Base-by-base conservation (phyloP, 2,329 filamentous ascomycete genomes). In the Colletotrichum musae region DNA sequence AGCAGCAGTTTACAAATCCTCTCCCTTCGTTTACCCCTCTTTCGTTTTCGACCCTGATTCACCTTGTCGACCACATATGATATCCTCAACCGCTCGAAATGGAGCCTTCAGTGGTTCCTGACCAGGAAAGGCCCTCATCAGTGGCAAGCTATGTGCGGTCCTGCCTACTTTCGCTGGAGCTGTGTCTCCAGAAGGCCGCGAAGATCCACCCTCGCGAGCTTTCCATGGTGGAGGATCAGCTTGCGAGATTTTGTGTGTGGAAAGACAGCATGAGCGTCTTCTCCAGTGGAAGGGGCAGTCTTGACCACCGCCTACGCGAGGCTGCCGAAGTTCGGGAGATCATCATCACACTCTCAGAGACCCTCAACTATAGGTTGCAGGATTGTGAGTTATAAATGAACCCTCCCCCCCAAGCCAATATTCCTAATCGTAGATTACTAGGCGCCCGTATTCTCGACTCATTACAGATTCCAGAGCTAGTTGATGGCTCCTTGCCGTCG, bases 171-270 rank as follows among this genome's bases (percentile, higher is more conserved):
- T 16, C 51, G 2, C 36, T 54, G 7, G 9, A 54, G 5, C 32
- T 36, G 10, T 36, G 51, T 6, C 26, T 39, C n/a, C 6, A 54
- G n/a, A 54, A 36, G 51, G 51, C 51, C 12, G 26, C 28, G 1
- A 24, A 36, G 5, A 6, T 54, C 1, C 51, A 68, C 36, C 51
- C 70, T 2, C 60, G 61, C 9, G 56, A 69, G 41, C 26, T 64
- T 1, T 64, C 64, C 10, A 24, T 58, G 24, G 67, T 74, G 2
- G 72, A 74, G 12, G 70, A 74, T 21, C 73, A 74, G 28, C 21
- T 72, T 9, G 71, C 73, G 2, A 70, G 68, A 1, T 73, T 74
- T 50, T 73, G 64, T 12, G 43, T 48, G 5, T 74, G 73, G 73
- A 18, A 62, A 5, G 18, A 65, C 5, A 66, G 15, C 16, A 73